These are phyloP conservation scores for Rheum nobile DNA, from an alignment of 148 eudicot species.

Conservation along the genomic window DNA sequence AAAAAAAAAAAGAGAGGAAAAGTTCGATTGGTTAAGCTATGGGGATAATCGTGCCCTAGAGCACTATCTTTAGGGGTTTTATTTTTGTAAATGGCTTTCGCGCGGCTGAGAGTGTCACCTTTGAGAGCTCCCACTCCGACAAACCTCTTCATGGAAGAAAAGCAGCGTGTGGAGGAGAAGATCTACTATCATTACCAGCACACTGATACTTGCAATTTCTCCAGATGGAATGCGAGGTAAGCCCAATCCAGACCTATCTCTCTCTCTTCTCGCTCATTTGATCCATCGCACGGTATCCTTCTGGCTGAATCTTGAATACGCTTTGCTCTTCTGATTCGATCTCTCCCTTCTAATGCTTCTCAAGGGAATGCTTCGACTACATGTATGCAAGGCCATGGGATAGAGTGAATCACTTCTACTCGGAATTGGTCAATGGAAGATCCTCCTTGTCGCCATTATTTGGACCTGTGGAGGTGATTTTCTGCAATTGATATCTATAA, in stretches of 20 bases:
- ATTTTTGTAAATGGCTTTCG: background rate
- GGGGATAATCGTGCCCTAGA: no score
- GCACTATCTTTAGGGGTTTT: no score
- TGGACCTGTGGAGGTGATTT: conserved; percentile 26
- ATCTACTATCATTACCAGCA: conserved; percentile 45
- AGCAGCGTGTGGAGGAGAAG: conserved; percentile 11
- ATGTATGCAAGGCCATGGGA: conserved; percentile 80
- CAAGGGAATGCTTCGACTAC: conserved; percentile 67
- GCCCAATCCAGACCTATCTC: background rate
- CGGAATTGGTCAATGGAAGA: conserved; percentile 38
- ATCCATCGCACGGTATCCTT: background rate
- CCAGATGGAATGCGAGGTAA: conserved; percentile 70
- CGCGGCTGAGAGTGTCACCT: background rate
- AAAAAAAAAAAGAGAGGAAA: no score
- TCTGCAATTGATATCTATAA: background rate
- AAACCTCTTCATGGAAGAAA: conserved; percentile 9
- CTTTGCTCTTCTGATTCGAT: background rate
- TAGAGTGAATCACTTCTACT: conserved; percentile 48
- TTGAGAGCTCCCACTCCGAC: background rate
- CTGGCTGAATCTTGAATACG: background rate
- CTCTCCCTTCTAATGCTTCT: background rate
- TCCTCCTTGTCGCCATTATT: conserved; percentile 39
- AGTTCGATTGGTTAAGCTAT: no score
- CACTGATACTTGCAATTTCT: conserved; percentile 41
- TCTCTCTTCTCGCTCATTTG: background rate